These are phyloP conservation scores for Paramecium sexaurelia DNA, from an alignment of 73 alveolate species.

Conservation along the genomic window DNA sequence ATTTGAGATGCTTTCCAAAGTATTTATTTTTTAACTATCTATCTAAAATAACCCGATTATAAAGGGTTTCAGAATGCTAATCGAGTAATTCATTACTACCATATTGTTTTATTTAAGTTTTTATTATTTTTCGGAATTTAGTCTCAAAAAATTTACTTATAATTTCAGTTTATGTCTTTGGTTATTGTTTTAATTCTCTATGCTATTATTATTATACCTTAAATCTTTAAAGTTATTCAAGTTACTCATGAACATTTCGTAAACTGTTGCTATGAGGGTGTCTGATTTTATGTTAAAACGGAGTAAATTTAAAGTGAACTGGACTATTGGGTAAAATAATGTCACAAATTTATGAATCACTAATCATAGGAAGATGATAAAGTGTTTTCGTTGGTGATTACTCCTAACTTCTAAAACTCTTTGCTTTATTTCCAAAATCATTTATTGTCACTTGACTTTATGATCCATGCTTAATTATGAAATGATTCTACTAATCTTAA, in stretches of 20 bases:
- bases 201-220: not conserved
- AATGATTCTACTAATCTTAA: not conserved
- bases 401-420: not conserved
- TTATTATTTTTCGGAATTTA: slow-evolving; percentile 8
- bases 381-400: not conserved
- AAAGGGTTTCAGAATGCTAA: not conserved
- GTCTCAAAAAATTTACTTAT: slow-evolving; percentile 27
- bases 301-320: not conserved
- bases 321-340: not conserved
- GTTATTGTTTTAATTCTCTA: not conserved
- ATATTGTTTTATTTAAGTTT: not conserved
- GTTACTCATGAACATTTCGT: not conserved
- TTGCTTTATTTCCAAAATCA: not conserved
- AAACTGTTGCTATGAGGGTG: not conserved
- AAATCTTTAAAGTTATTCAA: not conserved
- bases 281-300: not conserved
- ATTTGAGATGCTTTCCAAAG: not conserved
- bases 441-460: not conserved
- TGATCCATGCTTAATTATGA: not conserved
- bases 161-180: slow-evolving; percentile 2
- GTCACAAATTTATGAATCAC: not conserved
- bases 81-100: slow-evolving; percentile 11
- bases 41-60: not conserved
- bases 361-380: not conserved
- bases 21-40: not conserved